Evolutionary conservation across 495 filamentous ascomycete genomes (phyloP), one percentile per base, ranked within the genome.

Genomic region (Annulohypoxylon maeteangense): DNA sequence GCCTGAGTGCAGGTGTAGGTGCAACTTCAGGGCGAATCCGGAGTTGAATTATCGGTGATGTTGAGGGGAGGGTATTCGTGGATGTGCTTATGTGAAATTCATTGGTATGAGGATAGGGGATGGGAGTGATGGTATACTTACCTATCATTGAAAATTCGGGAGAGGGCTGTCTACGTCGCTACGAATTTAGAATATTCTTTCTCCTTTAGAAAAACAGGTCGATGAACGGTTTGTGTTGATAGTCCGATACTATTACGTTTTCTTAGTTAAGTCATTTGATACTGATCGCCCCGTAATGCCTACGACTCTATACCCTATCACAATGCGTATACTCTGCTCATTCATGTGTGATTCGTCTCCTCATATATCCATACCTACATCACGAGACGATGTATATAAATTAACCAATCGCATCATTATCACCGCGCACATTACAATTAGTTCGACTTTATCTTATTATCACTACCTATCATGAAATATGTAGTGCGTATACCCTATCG

Each of bases 1-100:
- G 18, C 90, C 93, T 1, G 94, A 95, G 71, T 99, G 95, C 78
- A 83, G 86, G 71, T 99, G 95, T 78, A 86, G 89, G 71, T 99
- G 95, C 82, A 88, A 87, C 72, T 81, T 81, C 48, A 73, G 80
- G 67, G 79, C 79, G 22, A 84, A 84, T 58, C 82, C 82, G 56
- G 83, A 85, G 77, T 51, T 85, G 73, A 81, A 79, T 61, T 85
- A 85, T 70, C 76, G 67, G 16, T 84, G 44, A 72, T 53, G 11
- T 4, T 36, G 20, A 14, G 31, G 31, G 12, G 18, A 22, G 31
- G 12, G 18, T 36, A 10, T 4, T 40, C 27, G 47, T 4, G 47
- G 22, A 16, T 27, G 5, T 51, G 20, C n/a, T 31, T 51, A 14
- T 27, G 10, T 7, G 31, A 23, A 2, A 11, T n/a, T n/a, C n/a